Conservation (phyloP, 78 protist species). For the Pigoraptor vietnamica region DNA sequence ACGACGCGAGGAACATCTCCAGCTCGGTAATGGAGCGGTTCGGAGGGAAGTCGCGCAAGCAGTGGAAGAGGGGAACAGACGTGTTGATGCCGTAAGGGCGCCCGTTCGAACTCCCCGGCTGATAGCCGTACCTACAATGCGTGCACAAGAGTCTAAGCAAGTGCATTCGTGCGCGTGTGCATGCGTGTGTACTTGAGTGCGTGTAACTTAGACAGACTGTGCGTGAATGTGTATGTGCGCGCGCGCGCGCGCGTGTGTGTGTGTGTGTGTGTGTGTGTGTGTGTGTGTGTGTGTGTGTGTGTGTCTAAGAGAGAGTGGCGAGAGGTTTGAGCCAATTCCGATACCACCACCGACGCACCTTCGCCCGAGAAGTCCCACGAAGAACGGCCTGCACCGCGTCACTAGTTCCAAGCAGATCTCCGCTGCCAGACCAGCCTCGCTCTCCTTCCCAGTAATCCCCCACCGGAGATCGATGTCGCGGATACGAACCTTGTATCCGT, state of each 20-base stretch:
- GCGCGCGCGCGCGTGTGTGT: too few species aligned
- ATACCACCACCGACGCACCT: too few species aligned
- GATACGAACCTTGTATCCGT: not conserved
- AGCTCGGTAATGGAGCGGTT: not conserved
- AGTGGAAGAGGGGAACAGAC: not conserved
- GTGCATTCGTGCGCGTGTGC: too few species aligned
- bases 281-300: too few species aligned
- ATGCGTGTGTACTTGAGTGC: too few species aligned
- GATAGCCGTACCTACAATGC: not conserved
- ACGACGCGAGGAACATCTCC: not conserved
- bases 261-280: too few species aligned
- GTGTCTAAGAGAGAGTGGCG: too few species aligned
- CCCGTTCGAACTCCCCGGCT: not conserved
- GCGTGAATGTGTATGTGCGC: too few species aligned
- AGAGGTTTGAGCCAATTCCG: too few species aligned
- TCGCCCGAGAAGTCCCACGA: constrained; percentile 64
- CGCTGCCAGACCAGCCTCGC: not conserved
- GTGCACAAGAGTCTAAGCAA: not conserved
- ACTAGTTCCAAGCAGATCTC: constrained; percentile 57
- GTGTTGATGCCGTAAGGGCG: not conserved
- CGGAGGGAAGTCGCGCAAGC: not conserved
- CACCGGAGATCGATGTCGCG: constrained; percentile 69
- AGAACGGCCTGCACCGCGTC: constrained; percentile 70
- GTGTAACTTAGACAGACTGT: too few species aligned
- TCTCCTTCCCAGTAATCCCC: constrained; percentile 73